These are phyloP conservation scores for Hippophae tibetana DNA, from an alignment of 306 rosid species.

Conservation along the genomic window DNA sequence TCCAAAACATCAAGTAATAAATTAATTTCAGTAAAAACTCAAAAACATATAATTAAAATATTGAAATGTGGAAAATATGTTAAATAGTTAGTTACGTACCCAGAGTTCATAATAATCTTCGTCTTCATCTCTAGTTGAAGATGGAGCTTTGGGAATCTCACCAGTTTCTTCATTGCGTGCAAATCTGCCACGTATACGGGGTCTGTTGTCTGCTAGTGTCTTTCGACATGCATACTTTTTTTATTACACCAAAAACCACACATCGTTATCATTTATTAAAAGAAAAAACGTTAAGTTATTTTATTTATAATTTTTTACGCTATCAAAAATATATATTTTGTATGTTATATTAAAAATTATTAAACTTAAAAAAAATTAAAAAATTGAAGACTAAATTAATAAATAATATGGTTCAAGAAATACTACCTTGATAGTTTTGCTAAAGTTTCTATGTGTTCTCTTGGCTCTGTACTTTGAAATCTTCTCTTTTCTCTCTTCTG, in stretches of 20 bases:
- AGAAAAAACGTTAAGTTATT: too few species aligned
- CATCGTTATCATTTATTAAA: neutral
- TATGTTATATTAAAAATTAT: neutral
- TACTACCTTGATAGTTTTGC: slow-evolving; percentile 83
- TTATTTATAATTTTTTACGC: too few species aligned
- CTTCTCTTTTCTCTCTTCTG: slow-evolving; percentile 77
- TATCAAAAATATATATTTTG: neutral
- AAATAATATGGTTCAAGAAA: too few species aligned
- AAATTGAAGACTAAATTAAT: neutral
- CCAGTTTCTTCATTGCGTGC: slow-evolving; percentile 73
- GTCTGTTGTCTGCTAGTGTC: slow-evolving; percentile 91
- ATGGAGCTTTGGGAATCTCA: slow-evolving; percentile 50
- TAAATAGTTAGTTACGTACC: slow-evolving; percentile 25
- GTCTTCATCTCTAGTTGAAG: slow-evolving; percentile 53
- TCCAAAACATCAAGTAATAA: neutral
- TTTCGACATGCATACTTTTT: slow-evolving; percentile 90
- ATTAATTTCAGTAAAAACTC: neutral
- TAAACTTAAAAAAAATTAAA: neutral
- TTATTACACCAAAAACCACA: slow-evolving; percentile 12
- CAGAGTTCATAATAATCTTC: slow-evolving; percentile 46
- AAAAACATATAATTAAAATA: too few species aligned
- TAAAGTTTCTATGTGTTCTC: slow-evolving; percentile 83
- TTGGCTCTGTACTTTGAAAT: slow-evolving; percentile 91
- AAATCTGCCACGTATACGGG: slow-evolving; percentile 91
- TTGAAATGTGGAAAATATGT: too few species aligned